Base-by-base conservation (phyloP, 768 basidiomycete genomes). In the Trichaptum fuscoviolaceum region DNA sequence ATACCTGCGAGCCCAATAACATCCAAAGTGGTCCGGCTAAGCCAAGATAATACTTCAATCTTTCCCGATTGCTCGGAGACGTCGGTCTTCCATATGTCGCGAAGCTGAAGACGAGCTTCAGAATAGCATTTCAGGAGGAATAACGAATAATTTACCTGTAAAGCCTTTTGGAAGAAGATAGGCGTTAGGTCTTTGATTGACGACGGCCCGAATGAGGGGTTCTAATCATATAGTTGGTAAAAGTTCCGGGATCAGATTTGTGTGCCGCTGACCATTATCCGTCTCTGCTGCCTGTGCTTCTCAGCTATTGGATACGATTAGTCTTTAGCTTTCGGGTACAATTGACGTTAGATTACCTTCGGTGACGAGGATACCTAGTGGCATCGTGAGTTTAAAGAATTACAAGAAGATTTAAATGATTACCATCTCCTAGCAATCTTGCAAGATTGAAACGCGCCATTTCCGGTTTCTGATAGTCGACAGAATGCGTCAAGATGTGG, bases 1-100 rank as follows among this genome's bases (percentile, higher is more conserved):
- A 58, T 69, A 81, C 87, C 87, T 6, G 91, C 88, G 52, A 89
- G 78, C 15, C 91, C 91, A 63, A 95, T 92, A 64, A 91, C 84
- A 68, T 93, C 92, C 9, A 93, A 78, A 3, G 91, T 92, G 62
- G 84, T 83, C 65, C 84, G 85, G 58, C 84, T 86, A 1, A 93
- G 77, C 85, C 87, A 91, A 3, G 80, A 76, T 35, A 89, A 77
- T 1, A 87, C 83, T 36, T 95, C 87, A 35, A 92, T 77, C 75
- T 75, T 52, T 42, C 26, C 35, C 23, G 36, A 52, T 27, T 60
- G 26, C 26, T 58, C 62, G 25, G 35, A 18, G 24, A 59, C 58
- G 27, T 65, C 52, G 57, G 64, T 35, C 52, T 70, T 23, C 74
- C 73, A 71, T 0, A 70, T 63, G 57, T 70, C 68, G 10, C 70